These are phyloP conservation scores for Ochetophila trinervis DNA, from an alignment of 306 rosid genomes.

Conservation along the genomic window DNA sequence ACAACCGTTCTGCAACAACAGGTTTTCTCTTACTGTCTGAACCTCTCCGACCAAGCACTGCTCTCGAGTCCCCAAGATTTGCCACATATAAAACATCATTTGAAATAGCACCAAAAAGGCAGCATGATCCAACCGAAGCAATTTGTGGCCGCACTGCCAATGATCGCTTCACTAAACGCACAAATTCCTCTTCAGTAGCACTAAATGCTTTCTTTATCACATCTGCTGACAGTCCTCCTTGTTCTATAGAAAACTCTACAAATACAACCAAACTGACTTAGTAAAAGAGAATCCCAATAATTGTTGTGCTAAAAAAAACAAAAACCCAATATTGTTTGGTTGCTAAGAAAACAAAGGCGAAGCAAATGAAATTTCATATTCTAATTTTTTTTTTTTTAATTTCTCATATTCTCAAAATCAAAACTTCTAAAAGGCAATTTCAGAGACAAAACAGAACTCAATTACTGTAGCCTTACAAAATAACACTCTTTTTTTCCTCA, in stretches of 20 bases:
- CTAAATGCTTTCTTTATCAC: conserved; percentile 84
- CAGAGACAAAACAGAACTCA: not conserved
- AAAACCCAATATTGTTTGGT: too few species aligned
- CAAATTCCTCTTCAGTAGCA: conserved; percentile 84
- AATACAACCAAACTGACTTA: conserved; percentile 10
- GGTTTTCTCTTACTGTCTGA: conserved; percentile 18
- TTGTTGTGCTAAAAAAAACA: not conserved
- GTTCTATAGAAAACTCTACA: conserved; percentile 74
- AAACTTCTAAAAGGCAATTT: too few species aligned
- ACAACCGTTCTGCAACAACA: conserved; percentile 74
- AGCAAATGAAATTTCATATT: not conserved
- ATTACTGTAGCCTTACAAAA: too few species aligned
- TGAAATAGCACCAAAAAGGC: conserved; percentile 87
- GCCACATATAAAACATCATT: conserved; percentile 71
- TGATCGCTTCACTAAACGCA: conserved; percentile 62
- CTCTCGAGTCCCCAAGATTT: conserved; percentile 93
- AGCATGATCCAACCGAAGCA: conserved; percentile 89
- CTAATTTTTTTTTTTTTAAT: not conserved
- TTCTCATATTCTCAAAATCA: too few species aligned
- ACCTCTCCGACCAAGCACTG: conserved; percentile 73
- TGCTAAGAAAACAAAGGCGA: too few species aligned
- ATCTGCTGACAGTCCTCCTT: conserved; percentile 79
- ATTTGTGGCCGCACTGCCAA: conserved; percentile 60
- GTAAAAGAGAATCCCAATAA: conserved; percentile 1
- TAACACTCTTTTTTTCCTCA: too few species aligned